A percentile compares a stretch with the other conserved stretches of the same genome.
These are phyloP conservation scores for Teunomyces panamensis DNA, from an alignment of 805 yeast species.

Conservation along the genomic window DNA sequence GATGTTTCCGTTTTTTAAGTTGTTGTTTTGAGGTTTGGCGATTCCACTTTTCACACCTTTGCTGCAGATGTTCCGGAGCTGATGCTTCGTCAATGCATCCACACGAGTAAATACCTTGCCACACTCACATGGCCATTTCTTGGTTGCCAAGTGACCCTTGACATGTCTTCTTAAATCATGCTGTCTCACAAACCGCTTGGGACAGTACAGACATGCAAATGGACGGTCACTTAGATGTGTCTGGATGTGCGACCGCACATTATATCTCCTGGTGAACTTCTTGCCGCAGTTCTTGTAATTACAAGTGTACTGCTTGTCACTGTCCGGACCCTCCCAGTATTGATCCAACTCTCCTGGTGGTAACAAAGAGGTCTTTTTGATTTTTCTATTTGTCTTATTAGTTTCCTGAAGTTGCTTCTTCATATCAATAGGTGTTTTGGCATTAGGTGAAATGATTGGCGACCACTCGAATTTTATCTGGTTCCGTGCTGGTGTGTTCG, in stretches of 20 bases:
- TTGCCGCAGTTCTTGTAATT: slow-evolving; percentile 76
- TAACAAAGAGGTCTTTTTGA: slow-evolving; percentile 61
- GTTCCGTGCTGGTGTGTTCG: slow-evolving; percentile 35
- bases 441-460: slow-evolving; percentile 41
- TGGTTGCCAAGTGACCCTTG: slow-evolving; percentile 76
- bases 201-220: slow-evolving; percentile 73
- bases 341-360: slow-evolving; percentile 90
- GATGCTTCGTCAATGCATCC: slow-evolving; percentile 83
- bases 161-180: slow-evolving; percentile 91
- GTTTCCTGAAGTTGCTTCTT: slow-evolving; percentile 34
- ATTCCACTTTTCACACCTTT: slow-evolving; percentile 54
- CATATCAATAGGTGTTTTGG: slow-evolving; percentile 15
- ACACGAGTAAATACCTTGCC: slow-evolving; percentile 91
- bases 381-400: slow-evolving; percentile 43
- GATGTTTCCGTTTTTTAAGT: not conserved
- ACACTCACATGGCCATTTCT: slow-evolving; percentile 73
- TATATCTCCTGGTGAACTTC: slow-evolving; percentile 81
- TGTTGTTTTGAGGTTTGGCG: slow-evolving; percentile 18
- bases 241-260: slow-evolving; percentile 92
- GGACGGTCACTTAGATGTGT: slow-evolving; percentile 96
- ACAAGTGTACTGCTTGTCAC: slow-evolving; percentile 69
- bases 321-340: slow-evolving; percentile 78
- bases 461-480: slow-evolving; percentile 41
- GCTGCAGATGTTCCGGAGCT: slow-evolving; percentile 73
- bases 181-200: slow-evolving; percentile 87